phyloP scores from a whole-genome alignment of 768 basidiomycete species.

The Leccinellum rugosiceps region DNA sequence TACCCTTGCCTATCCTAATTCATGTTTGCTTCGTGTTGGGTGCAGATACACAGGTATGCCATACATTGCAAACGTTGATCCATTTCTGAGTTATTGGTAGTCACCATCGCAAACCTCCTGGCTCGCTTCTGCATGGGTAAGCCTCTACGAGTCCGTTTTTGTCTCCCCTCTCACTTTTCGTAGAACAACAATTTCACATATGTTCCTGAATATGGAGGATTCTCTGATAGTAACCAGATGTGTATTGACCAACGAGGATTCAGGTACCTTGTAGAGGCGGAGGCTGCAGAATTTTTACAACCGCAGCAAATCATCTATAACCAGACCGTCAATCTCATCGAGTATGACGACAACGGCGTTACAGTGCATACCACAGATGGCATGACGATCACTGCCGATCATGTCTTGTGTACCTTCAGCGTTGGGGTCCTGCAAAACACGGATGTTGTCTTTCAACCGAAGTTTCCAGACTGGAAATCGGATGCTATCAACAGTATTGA shows the following conservation, averaged over 20 bases:
- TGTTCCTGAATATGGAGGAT: conserved; percentile 52
- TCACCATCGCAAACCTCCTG: conserved; percentile 62
- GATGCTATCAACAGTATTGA: conserved; percentile 61
- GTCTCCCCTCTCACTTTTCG: neutral
- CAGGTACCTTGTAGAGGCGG: conserved; percentile 51
- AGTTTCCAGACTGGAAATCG: conserved; percentile 58
- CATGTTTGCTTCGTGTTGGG: neutral
- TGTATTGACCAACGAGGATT: conserved; percentile 63
- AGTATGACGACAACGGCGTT: conserved; percentile 45
- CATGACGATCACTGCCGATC: conserved; percentile 44
- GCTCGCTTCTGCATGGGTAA: conserved; percentile 62
- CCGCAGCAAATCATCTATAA: conserved; percentile 46
- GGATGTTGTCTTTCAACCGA: conserved; percentile 55
- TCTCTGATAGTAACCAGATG: conserved; percentile 51
- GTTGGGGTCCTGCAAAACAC: conserved; percentile 65
- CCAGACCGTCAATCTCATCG: conserved; percentile 46
- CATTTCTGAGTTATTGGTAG: conserved; percentile 38
- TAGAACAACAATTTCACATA: conserved; percentile 63
- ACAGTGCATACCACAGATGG: conserved; percentile 46
- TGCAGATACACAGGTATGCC: conserved; percentile 28
- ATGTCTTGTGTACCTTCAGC: conserved; percentile 67
- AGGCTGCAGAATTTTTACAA: conserved; percentile 53
- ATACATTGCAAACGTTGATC: neutral
- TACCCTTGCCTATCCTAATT: neutral
- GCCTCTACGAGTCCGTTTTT: neutral